Base-by-base conservation (phyloP, 192 early-diverging fungal genomes). In the Chytriomyces sp. region DNA sequence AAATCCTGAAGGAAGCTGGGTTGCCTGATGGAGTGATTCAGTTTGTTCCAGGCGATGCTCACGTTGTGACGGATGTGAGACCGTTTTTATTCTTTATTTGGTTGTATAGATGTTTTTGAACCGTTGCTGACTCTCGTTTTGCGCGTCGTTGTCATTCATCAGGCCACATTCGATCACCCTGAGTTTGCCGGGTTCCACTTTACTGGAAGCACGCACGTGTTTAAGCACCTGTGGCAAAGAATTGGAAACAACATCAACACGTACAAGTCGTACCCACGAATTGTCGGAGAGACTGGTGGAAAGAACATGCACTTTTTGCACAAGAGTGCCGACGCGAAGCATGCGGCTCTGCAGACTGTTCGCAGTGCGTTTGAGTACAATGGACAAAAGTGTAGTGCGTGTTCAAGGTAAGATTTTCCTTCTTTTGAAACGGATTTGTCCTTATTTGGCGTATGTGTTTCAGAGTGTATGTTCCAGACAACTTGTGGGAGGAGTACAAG, bases 281-380 rank as follows among this genome's bases (percentile, higher is more conserved):
- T 98, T 70, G 96, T 99, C 18, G 97, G 97, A 81, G 97, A 99
- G 85, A 97, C 97, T 43, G 97, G 97, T 80, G 97, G 97, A 69
- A 99, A 99, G 88, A 99, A 99, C 91, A 97, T 95, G 90, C 97
- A 99, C 79, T 84, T 99, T 68, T 80, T 97, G 61, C 96, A 98
- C 84, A 87, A 93, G 78, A 79, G 81, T 64, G 94, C 91, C 53
- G 90, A 94, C 83, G 84, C 92, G 43, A 86, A 84, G 47, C 87
- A 90, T 53, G 95, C 93, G 13, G 97, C 93, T 77, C 72, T 92
- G 77, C 92, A 94, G 83, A 97, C 97, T 47, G 91, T 99, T 77
- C 92, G 97, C 64, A 91, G 89, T 18, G 87, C 94, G 0, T 99
- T 99, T 81, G 97, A 99, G 89, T 99, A 93, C 92, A 92, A 93